Base-by-base conservation (phyloP, 1,284 basidiomycete species). In the Apiotrichum veenhuisii region DNA sequence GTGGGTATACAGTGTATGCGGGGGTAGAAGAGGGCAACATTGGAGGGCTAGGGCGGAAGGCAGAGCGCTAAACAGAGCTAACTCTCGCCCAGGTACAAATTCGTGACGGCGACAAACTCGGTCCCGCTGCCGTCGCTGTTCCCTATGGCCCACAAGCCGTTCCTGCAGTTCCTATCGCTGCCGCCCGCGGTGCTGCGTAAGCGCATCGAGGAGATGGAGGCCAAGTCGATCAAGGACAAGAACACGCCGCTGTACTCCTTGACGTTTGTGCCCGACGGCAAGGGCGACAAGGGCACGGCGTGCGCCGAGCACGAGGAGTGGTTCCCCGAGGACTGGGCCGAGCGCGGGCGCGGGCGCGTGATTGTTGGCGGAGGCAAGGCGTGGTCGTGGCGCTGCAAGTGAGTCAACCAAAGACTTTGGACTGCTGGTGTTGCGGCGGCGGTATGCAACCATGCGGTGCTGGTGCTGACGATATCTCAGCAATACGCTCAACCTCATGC, bases 71-170 rank as follows among this genome's bases (percentile, higher is more conserved):
- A n/a, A n/a, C n/a, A n/a, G n/a, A n/a, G n/a, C n/a, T n/a, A n/a
- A n/a, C n/a, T n/a, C n/a, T n/a, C n/a, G n/a, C n/a, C n/a, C 55
- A 74, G 73, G 73, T 73, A 65, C 57, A 52, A 60, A 15, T 75
- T 71, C 52, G 68, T 71, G 9, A 63, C 62, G 2, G 33, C 42
- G 11, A 46, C 58, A 1, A 46, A 52, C 38, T 59, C 66, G 9
- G 55, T 66, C 5, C 48, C 63, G 1, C 55, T 60, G 1, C 57
- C 72, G 5, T 68, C 67, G 9, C 57, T 73, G 45, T 55, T 70
- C 10, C 68, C 71, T 1, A 52, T 66, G 40, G 66, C 67, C 3
- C 68, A 71, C 57, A 64, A 64, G 26, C 69, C 73, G 9, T 58
- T 72, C 42, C 44, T 67, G 25, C 62, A 71, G 37, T 74, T 64